Percentiles rank a stretch among this genome's conserved stretches.
These are phyloP conservation scores for Sutorius australiensis DNA, from an alignment of 768 basidiomycete genomes.

Conservation along the genomic window DNA sequence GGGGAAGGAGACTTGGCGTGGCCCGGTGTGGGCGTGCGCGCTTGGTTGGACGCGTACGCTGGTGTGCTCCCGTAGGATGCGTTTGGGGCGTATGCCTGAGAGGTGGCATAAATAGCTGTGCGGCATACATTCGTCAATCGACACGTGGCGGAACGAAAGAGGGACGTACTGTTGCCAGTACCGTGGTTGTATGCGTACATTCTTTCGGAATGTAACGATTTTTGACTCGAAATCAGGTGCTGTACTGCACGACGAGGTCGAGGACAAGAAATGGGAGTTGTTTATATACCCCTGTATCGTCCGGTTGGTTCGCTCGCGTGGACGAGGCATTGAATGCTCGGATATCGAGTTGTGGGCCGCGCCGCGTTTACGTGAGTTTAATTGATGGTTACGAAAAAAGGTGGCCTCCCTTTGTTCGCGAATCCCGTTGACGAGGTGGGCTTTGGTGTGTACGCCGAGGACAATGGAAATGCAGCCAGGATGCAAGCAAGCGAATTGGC, in stretches of 20 bases:
- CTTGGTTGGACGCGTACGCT: background rate
- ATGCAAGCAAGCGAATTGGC: background rate
- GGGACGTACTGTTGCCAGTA: constrained; percentile 3
- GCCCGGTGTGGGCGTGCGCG: background rate
- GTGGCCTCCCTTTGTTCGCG: background rate
- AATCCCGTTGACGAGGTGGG: background rate
- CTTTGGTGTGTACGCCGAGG: background rate
- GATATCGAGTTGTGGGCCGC: constrained; percentile 1
- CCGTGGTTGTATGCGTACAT: constrained; percentile 7
- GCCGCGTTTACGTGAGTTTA: background rate
- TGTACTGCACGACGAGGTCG: background rate
- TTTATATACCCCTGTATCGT: constrained; percentile 8
- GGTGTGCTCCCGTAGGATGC: background rate
- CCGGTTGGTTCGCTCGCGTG: constrained; percentile 1
- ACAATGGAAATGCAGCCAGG: constrained; percentile 1
- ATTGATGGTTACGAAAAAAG: constrained; percentile 6
- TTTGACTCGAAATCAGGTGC: background rate
- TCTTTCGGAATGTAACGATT: background rate
- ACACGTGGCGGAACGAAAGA: background rate
- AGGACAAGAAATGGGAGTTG: background rate
- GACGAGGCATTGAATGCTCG: background rate
- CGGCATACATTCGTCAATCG: background rate
- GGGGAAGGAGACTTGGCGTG: background rate
- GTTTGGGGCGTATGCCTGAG: background rate
- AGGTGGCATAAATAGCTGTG: background rate